Evolutionary conservation across 495 filamentous ascomycete genomes (phyloP).

Genomic region (Rostrohypoxylon terebratum): DNA sequence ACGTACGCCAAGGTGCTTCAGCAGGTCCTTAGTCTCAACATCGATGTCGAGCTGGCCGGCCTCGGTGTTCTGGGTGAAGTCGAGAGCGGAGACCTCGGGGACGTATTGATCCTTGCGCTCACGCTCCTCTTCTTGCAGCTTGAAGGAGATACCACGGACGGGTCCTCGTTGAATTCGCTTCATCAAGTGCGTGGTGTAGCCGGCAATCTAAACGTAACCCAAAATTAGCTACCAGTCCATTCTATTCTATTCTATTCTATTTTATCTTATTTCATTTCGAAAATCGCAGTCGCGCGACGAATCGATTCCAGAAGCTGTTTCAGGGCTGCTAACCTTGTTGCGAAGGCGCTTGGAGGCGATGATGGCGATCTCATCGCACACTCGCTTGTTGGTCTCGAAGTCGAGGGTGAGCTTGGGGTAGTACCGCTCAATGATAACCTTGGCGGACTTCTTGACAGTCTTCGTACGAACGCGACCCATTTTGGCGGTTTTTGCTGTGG

Average conservation of each 20-base stretch:
- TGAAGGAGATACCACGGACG: slow-evolving; percentile 99
- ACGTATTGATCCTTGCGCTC: slow-evolving; percentile 99
- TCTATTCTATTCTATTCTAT: background rate
- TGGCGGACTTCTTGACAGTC: slow-evolving; percentile 99
- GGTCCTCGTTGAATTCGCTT: slow-evolving; percentile 99
- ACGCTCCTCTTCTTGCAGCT: slow-evolving; percentile 99
- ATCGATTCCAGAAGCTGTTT: background rate
- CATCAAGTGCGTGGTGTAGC: slow-evolving; percentile 96
- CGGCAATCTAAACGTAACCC: slow-evolving; percentile 72
- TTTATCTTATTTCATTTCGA: background rate
- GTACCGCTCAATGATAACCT: slow-evolving; percentile 99
- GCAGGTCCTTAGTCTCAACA: slow-evolving; percentile 94
- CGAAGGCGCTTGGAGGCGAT: slow-evolving; percentile 97
- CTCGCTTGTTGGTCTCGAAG: slow-evolving; percentile 99
- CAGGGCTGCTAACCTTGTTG: slow-evolving; percentile 80
- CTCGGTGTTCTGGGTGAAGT: slow-evolving; percentile 92
- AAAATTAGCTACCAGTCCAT: slow-evolving; percentile 27
- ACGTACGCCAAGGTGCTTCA: slow-evolving; percentile 98
- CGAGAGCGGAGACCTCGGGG: slow-evolving; percentile 96
- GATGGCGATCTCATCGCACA: slow-evolving; percentile 99
- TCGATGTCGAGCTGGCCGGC: slow-evolving; percentile 94
- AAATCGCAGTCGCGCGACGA: background rate
- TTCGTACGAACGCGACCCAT: slow-evolving; percentile 98
- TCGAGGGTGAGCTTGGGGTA: slow-evolving; percentile 98
- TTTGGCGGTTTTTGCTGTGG: slow-evolving; percentile 69